Conservation (phyloP, 306 rosid genomes). For the Begonia loranthoides region DNA sequence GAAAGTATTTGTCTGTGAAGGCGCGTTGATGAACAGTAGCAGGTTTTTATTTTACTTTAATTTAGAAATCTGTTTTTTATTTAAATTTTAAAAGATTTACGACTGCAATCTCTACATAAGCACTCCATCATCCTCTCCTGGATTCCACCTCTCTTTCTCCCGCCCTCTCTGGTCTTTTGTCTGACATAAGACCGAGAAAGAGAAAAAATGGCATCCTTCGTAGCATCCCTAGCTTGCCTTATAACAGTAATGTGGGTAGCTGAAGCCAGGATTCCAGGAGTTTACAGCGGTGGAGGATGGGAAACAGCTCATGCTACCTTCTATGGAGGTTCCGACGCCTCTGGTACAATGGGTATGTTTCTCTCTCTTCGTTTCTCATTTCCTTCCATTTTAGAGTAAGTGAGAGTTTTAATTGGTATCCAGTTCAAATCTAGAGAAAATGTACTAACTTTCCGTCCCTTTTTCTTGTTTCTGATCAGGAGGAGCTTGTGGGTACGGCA, state of each 20-base stretch:
- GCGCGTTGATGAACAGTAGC: constrained; percentile 1
- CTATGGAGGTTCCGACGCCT: constrained; percentile 89
- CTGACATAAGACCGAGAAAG: not conserved
- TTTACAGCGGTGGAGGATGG: constrained; percentile 59
- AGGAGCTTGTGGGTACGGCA: constrained; percentile 60
- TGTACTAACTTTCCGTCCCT: too few relatives aligned
- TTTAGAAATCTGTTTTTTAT: constrained; percentile 1
- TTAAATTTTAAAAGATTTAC: constrained; percentile 16
- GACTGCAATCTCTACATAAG: constrained; percentile 37
- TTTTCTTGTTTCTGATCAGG: constrained; percentile 13
- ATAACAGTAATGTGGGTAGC: constrained; percentile 22
- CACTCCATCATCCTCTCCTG: constrained; percentile 20
- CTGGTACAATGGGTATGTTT: constrained; percentile 86
- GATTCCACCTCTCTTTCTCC: constrained; percentile 13
- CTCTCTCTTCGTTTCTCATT: constrained; percentile 2
- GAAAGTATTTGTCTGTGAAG: not conserved
- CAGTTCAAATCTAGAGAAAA: too few relatives aligned
- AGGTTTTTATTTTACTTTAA: too few relatives aligned
- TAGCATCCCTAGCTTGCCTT: constrained; percentile 11
- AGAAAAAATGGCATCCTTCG: constrained; percentile 22
- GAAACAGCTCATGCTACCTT: constrained; percentile 85
- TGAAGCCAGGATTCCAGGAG: constrained; percentile 48
- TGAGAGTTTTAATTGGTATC: not conserved
- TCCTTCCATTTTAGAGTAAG: not conserved
- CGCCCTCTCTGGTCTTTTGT: not conserved